These are phyloP conservation scores for Pseudogymnoascus destructans DNA, from an alignment of 2,329 filamentous ascomycete genomes.

Conservation along the genomic window DNA sequence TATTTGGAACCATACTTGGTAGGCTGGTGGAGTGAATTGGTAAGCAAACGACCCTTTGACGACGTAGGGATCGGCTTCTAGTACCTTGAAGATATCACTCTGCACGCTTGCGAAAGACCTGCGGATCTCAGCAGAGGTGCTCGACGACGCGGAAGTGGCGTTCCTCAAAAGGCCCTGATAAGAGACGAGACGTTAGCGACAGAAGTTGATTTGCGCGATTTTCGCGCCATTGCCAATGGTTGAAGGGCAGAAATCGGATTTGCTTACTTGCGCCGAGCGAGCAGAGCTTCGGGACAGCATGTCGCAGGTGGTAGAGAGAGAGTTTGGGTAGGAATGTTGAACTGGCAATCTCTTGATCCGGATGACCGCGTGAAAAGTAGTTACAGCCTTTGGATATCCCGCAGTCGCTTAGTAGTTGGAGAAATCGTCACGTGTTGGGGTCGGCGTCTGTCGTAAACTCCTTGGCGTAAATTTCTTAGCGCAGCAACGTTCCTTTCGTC, in stretches of 20 bases:
- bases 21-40: constrained; percentile 47
- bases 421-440: not conserved
- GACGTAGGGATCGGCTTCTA: not conserved
- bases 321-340: constrained; percentile 19
- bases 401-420: constrained; percentile 2
- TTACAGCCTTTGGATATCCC: constrained; percentile 5
- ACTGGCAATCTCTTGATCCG: constrained; percentile 6
- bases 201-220: constrained; percentile 6
- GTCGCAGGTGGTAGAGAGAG: constrained; percentile 13
- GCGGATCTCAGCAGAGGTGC: constrained; percentile 11
- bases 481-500: not conserved
- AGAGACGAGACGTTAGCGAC: constrained; percentile 15
- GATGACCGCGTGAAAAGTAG: constrained; percentile 5
- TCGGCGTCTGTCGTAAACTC: not conserved
- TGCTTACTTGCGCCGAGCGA: constrained; percentile 34
- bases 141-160: constrained; percentile 20
- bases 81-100: constrained; percentile 83
- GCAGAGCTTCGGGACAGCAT: constrained; percentile 26
- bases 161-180: constrained; percentile 27
- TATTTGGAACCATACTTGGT: constrained; percentile 94
- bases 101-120: constrained; percentile 62
- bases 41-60: not conserved
- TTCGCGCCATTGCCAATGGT: constrained; percentile 18
- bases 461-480: not conserved
- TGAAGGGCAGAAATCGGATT: not conserved